phyloP scores from a whole-genome alignment of 108 stramenopile genomes.

The Pseudonitzschia multiseries region DNA sequence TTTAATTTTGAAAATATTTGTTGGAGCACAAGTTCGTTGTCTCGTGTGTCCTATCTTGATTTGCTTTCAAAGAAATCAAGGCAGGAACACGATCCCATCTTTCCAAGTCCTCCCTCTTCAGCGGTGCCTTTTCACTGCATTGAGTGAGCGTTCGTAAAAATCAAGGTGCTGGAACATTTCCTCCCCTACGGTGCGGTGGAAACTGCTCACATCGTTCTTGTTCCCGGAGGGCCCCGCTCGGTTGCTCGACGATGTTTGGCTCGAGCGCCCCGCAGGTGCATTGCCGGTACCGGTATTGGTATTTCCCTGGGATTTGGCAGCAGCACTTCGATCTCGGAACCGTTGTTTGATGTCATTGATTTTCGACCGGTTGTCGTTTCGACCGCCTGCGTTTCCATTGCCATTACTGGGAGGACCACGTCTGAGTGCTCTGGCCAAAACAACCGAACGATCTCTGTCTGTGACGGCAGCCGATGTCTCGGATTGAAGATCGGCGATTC shows the following conservation, averaged over 20 bases:
- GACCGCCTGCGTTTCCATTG: neutral
- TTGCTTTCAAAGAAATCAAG: constrained; percentile 2
- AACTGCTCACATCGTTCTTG: constrained; percentile 6
- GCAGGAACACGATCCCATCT: neutral
- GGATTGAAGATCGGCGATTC: constrained; percentile 44
- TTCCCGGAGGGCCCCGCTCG: constrained; percentile 7
- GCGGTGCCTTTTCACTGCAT: constrained; percentile 42
- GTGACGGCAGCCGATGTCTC: constrained; percentile 44
- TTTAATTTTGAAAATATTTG: no score
- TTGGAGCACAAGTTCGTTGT: no score
- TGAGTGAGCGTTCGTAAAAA: constrained; percentile 69
- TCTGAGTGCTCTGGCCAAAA: constrained; percentile 32
- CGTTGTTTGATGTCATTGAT: constrained; percentile 65
- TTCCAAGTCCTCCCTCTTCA: neutral
- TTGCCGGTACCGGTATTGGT: neutral
- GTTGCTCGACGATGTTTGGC: neutral
- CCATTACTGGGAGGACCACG: neutral
- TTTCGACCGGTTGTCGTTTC: constrained; percentile 13
- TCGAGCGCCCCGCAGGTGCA: neutral
- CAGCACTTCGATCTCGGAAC: constrained; percentile 64
- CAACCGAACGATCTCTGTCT: constrained; percentile 37
- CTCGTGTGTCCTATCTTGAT: neutral
- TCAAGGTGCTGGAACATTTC: constrained; percentile 76
- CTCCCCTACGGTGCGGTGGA: constrained; percentile 51
- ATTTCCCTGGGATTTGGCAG: neutral